Percentiles rank a stretch among this genome's conserved stretches.
phyloP scores from a whole-genome alignment of 805 yeast genomes.

The Saturnispora mendoncae region DNA sequence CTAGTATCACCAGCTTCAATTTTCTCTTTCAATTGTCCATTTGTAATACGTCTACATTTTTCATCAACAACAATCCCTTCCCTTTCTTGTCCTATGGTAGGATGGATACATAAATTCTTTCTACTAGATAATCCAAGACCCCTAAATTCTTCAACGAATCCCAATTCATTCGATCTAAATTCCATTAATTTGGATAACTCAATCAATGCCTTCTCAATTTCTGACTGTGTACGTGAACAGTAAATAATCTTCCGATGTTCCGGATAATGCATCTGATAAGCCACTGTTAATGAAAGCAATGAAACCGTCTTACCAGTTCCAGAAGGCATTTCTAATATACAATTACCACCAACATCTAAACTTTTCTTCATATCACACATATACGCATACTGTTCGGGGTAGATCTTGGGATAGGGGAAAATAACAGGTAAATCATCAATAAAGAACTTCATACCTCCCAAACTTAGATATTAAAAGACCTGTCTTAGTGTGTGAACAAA shows the following conservation, averaged over 20 bases:
- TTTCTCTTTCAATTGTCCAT: constrained; percentile 72
- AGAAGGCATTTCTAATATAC: constrained; percentile 98
- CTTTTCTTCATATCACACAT: constrained; percentile 94
- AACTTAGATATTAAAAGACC: too few relatives aligned
- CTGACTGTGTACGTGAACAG: constrained; percentile 99
- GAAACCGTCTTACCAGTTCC: constrained; percentile 98
- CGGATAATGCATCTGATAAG: constrained; percentile 89
- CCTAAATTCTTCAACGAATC: constrained; percentile 81
- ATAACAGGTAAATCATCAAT: constrained; percentile 94
- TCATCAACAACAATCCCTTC: constrained; percentile 94
- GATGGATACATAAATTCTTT: constrained; percentile 89
- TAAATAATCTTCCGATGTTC: constrained; percentile 91
- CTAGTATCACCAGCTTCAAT: constrained; percentile 52
- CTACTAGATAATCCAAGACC: constrained; percentile 93
- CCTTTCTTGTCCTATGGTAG: constrained; percentile 75
- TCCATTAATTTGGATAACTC: constrained; percentile 87
- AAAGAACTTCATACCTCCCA: constrained; percentile 62
- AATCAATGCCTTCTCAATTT: constrained; percentile 92
- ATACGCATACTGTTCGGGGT: constrained; percentile 97
- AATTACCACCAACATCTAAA: constrained; percentile 91
- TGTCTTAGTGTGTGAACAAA: too few relatives aligned
- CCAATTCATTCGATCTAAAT: constrained; percentile 73
- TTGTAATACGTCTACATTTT: constrained; percentile 88
- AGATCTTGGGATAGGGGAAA: constrained; percentile 93
- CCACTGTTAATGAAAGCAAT: constrained; percentile 79